A percentile compares a stretch with the other conserved stretches of the same genome.
Conservation (phyloP, 2,329 filamentous ascomycete genomes). For the Phialophora chinensis region DNA sequence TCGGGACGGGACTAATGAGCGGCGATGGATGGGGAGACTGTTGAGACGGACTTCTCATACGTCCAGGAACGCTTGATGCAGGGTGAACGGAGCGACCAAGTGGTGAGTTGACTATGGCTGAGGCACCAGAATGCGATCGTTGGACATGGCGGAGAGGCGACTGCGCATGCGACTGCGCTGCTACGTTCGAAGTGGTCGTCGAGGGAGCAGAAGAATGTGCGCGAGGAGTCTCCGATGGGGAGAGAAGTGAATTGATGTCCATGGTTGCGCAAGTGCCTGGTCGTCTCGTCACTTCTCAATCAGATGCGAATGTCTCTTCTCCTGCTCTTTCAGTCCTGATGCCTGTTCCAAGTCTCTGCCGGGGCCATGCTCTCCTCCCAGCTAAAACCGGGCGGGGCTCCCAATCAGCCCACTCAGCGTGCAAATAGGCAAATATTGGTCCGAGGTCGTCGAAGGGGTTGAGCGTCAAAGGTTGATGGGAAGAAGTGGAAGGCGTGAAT, state of each 20-base stretch:
- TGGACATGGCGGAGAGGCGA: constrained; percentile 48
- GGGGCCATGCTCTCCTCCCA: constrained; percentile 24
- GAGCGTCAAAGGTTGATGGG: not conserved
- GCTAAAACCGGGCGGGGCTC: constrained; percentile 11
- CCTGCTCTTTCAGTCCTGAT: constrained; percentile 25
- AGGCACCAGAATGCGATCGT: constrained; percentile 44
- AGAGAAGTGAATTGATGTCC: constrained; percentile 40
- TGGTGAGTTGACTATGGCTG: constrained; percentile 48
- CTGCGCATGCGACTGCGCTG: constrained; percentile 28
- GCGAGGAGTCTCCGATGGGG: constrained; percentile 32
- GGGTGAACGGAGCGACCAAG: constrained; percentile 47
- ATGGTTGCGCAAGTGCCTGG: constrained; percentile 18
- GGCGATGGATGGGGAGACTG: constrained; percentile 48
- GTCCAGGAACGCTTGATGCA: constrained; percentile 41
- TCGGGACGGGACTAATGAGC: constrained; percentile 47
- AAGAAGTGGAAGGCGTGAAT: constrained; percentile 1
- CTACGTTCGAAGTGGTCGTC: constrained; percentile 42
- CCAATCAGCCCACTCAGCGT: not conserved
- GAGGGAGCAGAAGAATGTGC: constrained; percentile 33
- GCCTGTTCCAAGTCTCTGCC: not conserved
- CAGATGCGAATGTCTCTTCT: constrained; percentile 11
- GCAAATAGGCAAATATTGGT: not conserved
- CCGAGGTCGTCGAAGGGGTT: not conserved
- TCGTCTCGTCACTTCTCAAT: not conserved
- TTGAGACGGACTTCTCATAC: constrained; percentile 49